Conservation (phyloP, 2,329 filamentous ascomycete species). For the Cladophialophora chaetospira region DNA sequence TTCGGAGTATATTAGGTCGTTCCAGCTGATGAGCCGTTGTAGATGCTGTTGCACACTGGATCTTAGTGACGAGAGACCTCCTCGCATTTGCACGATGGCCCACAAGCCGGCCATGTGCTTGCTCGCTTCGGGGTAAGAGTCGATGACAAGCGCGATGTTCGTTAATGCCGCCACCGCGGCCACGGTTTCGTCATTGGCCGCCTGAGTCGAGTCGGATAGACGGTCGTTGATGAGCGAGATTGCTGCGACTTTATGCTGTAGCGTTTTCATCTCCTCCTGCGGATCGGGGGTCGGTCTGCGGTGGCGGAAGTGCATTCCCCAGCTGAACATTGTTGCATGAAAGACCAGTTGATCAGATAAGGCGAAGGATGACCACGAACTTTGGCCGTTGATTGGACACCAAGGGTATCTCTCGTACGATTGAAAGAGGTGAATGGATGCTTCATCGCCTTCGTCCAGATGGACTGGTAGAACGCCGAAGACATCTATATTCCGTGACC, state of each 20-base stretch:
- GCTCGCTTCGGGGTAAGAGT: conserved; percentile 17
- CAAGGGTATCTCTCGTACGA: conserved; percentile 18
- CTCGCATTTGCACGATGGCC: conserved; percentile 18
- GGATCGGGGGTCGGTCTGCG: neutral
- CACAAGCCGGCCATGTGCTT: conserved; percentile 23
- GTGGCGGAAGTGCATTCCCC: conserved; percentile 15
- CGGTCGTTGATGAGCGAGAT: conserved; percentile 24
- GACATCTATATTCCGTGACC: conserved; percentile 12
- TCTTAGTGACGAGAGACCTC: conserved; percentile 13
- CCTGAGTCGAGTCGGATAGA: conserved; percentile 8
- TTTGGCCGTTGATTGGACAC: conserved; percentile 26
- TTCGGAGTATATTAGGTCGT: conserved; percentile 25
- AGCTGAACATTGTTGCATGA: conserved; percentile 23
- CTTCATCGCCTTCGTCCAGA: conserved; percentile 12
- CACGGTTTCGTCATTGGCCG: conserved; percentile 16
- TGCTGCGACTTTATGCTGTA: conserved; percentile 21
- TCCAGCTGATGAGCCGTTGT: conserved; percentile 22
- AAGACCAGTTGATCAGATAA: conserved; percentile 23
- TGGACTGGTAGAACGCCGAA: conserved; percentile 11
- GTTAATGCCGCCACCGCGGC: conserved; percentile 23
- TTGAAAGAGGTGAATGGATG: conserved; percentile 5
- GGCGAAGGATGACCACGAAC: conserved; percentile 17
- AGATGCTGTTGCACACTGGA: conserved; percentile 18
- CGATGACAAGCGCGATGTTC: conserved; percentile 19
- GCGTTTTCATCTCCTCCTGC: conserved; percentile 10